Conservation (phyloP, 2,329 filamentous ascomycete species). For the Ilyonectria mors-panacis region DNA sequence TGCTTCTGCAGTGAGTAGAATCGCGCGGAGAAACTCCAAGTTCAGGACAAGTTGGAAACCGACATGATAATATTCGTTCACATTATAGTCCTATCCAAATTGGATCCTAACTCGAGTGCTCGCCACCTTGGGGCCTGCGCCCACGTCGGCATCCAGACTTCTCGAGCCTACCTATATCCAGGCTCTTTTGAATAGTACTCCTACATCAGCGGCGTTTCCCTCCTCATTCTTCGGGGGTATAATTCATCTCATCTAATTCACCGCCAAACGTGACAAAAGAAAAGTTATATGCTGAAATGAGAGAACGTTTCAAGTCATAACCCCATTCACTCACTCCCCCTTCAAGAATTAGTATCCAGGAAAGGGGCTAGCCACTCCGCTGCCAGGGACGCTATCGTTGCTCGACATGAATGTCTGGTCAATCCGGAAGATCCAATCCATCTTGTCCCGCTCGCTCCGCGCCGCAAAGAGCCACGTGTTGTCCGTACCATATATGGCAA, state of each 20-base stretch:
- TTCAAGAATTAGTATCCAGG: slow-evolving; percentile 52
- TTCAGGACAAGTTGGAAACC: neutral
- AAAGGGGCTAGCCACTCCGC: slow-evolving; percentile 55
- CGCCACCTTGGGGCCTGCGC: slow-evolving; percentile 18
- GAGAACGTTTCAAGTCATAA: slow-evolving; percentile 50
- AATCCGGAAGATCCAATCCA: slow-evolving; percentile 96
- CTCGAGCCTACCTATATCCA: slow-evolving; percentile 43
- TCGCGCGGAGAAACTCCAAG: neutral
- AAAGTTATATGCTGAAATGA: slow-evolving; percentile 45
- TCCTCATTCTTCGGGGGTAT: slow-evolving; percentile 49
- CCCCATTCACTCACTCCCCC: slow-evolving; percentile 34
- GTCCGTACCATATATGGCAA: slow-evolving; percentile 93
- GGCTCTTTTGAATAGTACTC: slow-evolving; percentile 34
- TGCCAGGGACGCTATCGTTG: slow-evolving; percentile 58
- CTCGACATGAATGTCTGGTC: slow-evolving; percentile 81
- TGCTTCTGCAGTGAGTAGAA: neutral
- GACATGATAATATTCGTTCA: slow-evolving; percentile 11
- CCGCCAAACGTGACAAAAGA: slow-evolving; percentile 48
- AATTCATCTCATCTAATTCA: slow-evolving; percentile 51
- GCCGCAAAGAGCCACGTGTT: slow-evolving; percentile 97
- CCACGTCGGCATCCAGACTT: slow-evolving; percentile 23
- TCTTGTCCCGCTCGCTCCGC: slow-evolving; percentile 90
- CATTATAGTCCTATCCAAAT: slow-evolving; percentile 30
- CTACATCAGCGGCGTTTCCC: slow-evolving; percentile 42
- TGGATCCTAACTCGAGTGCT: slow-evolving; percentile 15